Evolutionary conservation across 139 green algal genomes (phyloP).

Genomic region (Volvox africanus): DNA sequence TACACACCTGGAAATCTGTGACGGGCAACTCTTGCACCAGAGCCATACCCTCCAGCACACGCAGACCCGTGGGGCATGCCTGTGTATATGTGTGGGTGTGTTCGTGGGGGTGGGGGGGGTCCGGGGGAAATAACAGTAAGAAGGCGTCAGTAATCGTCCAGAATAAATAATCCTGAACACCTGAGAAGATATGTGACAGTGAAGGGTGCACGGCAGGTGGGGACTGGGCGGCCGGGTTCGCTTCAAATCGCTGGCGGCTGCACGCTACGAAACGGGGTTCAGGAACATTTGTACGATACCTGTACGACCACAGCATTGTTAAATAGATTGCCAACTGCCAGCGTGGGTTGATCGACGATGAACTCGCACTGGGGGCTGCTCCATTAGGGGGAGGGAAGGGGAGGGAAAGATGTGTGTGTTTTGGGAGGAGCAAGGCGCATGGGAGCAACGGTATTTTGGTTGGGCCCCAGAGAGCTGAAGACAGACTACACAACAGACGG

Average conservation of each 20-base stretch:
- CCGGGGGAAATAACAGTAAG: background rate
- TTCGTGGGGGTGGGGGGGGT: background rate
- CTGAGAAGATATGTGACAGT: too few relatives aligned
- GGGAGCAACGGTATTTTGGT: too few relatives aligned
- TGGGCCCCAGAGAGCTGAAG: too few relatives aligned
- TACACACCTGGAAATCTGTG: slow-evolving; percentile 57
- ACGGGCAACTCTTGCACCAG: slow-evolving; percentile 67
- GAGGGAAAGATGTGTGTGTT: background rate
- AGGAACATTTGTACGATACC: slow-evolving; percentile 9
- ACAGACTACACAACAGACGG: too few relatives aligned
- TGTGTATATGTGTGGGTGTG: background rate
- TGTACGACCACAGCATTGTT: slow-evolving; percentile 64
- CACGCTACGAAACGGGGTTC: background rate
- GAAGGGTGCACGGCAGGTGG: too few relatives aligned
- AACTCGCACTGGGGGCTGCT: slow-evolving; percentile 28
- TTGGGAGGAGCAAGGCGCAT: too few relatives aligned
- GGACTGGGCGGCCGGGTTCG: too few relatives aligned
- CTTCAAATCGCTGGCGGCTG: too few relatives aligned
- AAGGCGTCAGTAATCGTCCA: too few relatives aligned
- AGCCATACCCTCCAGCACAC: slow-evolving; percentile 70
- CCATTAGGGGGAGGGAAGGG: background rate
- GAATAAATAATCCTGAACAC: too few relatives aligned
- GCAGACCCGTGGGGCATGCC: slow-evolving; percentile 69
- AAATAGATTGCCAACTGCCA: slow-evolving; percentile 84
- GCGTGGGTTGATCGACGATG: slow-evolving; percentile 65